These are phyloP conservation scores for Hypoxylon sp. DNA, from an alignment of 2,329 filamentous ascomycete species.

Conservation along the genomic window DNA sequence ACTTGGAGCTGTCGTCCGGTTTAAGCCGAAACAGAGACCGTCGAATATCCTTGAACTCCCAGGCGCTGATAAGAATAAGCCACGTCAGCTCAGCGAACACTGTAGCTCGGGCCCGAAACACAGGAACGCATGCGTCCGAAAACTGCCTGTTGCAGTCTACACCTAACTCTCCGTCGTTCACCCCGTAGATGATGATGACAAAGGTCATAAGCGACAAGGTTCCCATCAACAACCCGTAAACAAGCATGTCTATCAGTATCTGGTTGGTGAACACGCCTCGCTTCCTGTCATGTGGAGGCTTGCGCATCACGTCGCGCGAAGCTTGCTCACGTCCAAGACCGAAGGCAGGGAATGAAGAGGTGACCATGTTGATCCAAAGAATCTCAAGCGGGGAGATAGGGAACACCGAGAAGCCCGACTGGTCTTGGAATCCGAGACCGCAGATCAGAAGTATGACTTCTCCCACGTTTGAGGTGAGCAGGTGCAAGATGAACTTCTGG, in stretches of 20 bases:
- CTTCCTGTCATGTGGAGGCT: conserved; percentile 78
- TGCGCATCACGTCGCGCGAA: conserved; percentile 80
- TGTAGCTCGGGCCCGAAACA: conserved; percentile 78
- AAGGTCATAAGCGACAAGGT: conserved; percentile 74
- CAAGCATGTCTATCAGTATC: conserved; percentile 81
- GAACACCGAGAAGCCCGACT: conserved; percentile 79
- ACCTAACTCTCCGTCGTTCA: conserved; percentile 68
- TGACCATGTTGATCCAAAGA: conserved; percentile 95
- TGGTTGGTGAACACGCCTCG: conserved; percentile 82
- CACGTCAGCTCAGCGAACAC: conserved; percentile 81
- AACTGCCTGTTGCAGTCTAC: conserved; percentile 72
- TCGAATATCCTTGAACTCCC: conserved; percentile 81
- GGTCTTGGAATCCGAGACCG: conserved; percentile 84
- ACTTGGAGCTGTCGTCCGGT: conserved; percentile 62
- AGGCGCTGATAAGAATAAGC: conserved; percentile 79
- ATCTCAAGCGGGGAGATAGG: conserved; percentile 88
- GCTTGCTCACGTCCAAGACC: conserved; percentile 85
- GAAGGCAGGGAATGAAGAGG: conserved; percentile 88
- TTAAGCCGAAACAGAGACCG: conserved; percentile 78
- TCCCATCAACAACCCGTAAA: conserved; percentile 84
- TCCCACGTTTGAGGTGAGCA: conserved; percentile 84
- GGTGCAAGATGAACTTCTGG: conserved; percentile 85
- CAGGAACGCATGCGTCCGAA: conserved; percentile 66
- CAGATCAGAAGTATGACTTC: conserved; percentile 85
- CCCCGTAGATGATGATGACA: conserved; percentile 72